A percentile compares a stretch with the other conserved stretches of the same genome.
These are phyloP conservation scores for Kuraishia floccosa DNA, from an alignment of 805 yeast species.

Conservation along the genomic window DNA sequence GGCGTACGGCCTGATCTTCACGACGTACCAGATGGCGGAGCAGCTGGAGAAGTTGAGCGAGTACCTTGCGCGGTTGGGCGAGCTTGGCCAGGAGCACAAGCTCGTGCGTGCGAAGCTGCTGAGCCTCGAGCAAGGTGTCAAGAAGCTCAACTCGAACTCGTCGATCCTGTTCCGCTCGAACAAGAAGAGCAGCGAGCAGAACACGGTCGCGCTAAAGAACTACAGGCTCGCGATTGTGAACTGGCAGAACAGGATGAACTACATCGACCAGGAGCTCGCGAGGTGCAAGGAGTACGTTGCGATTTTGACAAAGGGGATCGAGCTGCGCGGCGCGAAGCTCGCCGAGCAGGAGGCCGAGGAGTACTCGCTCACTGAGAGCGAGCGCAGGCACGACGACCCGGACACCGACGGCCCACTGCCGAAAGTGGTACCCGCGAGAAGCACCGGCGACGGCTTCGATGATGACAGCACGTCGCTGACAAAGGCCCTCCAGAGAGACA, in stretches of 20 bases:
- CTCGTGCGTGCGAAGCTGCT: constrained; percentile 18
- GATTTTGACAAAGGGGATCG: constrained; percentile 34
- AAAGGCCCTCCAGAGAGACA: too few relatives aligned
- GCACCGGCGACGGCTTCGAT: too few relatives aligned
- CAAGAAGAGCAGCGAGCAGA: constrained; percentile 10
- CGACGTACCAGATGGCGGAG: constrained; percentile 16
- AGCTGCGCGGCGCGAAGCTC: constrained; percentile 24
- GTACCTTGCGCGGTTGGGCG: constrained; percentile 27
- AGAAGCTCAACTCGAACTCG: neutral
- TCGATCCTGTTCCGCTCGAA: neutral
- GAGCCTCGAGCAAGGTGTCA: neutral
- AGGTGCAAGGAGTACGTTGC: constrained; percentile 33
- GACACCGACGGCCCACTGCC: too few relatives aligned
- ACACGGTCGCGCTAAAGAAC: constrained; percentile 14
- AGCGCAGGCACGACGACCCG: too few relatives aligned
- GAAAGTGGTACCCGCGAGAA: too few relatives aligned
- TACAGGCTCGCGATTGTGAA: constrained; percentile 24
- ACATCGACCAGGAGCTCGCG: constrained; percentile 30
- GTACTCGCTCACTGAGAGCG: too few relatives aligned
- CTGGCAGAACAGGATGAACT: constrained; percentile 26
- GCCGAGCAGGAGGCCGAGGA: constrained; percentile 1
- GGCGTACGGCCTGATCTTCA: constrained; percentile 13
- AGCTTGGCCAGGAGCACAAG: constrained; percentile 30
- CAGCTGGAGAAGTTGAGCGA: constrained; percentile 27
- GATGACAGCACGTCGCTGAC: too few relatives aligned